Conservation (phyloP, 192 early-diverging fungal genomes). For the Coemansia guatemalensis region DNA sequence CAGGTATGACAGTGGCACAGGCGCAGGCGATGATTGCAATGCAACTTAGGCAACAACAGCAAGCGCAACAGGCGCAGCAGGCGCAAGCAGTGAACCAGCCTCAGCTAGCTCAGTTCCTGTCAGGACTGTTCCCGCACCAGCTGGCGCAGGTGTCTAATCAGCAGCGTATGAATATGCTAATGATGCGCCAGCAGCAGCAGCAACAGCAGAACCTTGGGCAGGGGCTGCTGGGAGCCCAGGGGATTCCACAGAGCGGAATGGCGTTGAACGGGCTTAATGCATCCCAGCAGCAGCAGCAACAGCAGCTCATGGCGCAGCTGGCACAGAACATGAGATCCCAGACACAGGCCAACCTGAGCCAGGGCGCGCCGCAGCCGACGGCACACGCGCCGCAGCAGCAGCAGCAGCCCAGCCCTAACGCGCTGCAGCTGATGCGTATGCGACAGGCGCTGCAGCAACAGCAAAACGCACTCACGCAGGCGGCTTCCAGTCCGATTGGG, state of each 20-base stretch:
- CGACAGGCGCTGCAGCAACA: conserved; percentile 39
- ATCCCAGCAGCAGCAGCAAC: conserved; percentile 18
- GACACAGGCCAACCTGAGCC: conserved; percentile 19
- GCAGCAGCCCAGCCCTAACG: conserved; percentile 25
- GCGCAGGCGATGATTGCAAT: conserved; percentile 29
- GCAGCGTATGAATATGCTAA: conserved; percentile 38
- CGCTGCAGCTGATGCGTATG: conserved; percentile 39
- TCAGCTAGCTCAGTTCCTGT: conserved; percentile 48
- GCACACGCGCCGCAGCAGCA: conserved; percentile 14
- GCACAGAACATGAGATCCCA: conserved; percentile 43
- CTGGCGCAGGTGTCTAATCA: conserved; percentile 48
- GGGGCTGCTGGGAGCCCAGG: conserved; percentile 5
- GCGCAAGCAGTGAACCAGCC: conserved; percentile 30
- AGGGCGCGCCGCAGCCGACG: conserved; percentile 7
- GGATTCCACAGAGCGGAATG: background rate
- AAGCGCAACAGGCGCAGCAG: conserved; percentile 19
- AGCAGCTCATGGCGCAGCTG: conserved; percentile 32
- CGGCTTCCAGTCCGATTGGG: conserved; percentile 25
- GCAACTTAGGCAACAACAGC: conserved; percentile 38
- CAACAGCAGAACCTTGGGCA: conserved; percentile 24
- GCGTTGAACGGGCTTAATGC: background rate
- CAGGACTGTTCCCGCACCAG: conserved; percentile 43
- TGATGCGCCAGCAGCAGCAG: conserved; percentile 48
- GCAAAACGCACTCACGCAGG: conserved; percentile 16
- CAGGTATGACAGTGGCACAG: conserved; percentile 12